Evolutionary conservation across 192 early-diverging fungal genomes (phyloP).

Genomic region (Coemansia sp.): DNA sequence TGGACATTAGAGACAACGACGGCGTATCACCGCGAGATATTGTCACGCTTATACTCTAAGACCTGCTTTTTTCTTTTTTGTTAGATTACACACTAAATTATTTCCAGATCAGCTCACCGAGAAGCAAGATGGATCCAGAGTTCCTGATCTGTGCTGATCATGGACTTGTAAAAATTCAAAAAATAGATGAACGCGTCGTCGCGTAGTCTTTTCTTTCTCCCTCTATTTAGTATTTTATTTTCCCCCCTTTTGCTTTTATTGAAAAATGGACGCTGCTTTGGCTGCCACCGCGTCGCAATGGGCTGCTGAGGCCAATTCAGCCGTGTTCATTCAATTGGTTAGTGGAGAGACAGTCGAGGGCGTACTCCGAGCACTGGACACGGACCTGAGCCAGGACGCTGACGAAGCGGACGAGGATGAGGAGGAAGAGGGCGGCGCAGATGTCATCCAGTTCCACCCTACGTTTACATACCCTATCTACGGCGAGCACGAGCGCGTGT

Average conservation of each 20-base stretch:
- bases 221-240: constrained; percentile 1
- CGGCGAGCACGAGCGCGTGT: constrained; percentile 84
- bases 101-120: background rate
- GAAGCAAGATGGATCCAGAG: background rate
- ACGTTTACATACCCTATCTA: constrained; percentile 88
- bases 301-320: constrained; percentile 44
- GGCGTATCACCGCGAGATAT: constrained; percentile 54
- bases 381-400: constrained; percentile 23
- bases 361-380: constrained; percentile 33
- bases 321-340: constrained; percentile 46
- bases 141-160: background rate
- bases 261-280: constrained; percentile 33
- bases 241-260: background rate
- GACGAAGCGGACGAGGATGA: constrained; percentile 50
- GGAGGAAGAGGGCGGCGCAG: constrained; percentile 37
- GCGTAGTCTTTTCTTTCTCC: background rate
- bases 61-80: background rate
- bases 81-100: background rate
- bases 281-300: constrained; percentile 48
- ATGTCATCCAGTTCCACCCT: constrained; percentile 71
- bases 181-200: background rate
- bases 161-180: background rate
- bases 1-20: constrained; percentile 51
- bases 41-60: constrained; percentile 38
- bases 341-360: constrained; percentile 37